Evolutionary conservation across 805 yeast genomes (phyloP), one percentile per base, ranked within the genome.

Genomic region (Wickerhamomyces alni): DNA sequence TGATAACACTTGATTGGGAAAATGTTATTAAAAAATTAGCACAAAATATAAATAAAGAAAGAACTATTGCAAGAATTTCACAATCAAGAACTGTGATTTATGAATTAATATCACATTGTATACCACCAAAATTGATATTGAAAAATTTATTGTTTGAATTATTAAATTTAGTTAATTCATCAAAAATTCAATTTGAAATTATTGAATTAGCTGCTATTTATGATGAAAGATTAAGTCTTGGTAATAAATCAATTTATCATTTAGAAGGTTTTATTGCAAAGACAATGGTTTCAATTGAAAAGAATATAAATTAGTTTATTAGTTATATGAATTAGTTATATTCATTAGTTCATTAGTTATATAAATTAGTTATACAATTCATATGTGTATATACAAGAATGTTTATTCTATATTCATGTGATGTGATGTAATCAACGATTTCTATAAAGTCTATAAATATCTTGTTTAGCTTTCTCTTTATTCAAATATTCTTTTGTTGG

Each of bases 261-360:
- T 64, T 93, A 39, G 99, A 93, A 65, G 99, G 98, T 2, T 93
- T 87, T 57, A 75, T 86, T 16, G 96, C 97, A 1, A 82, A 76
- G 56, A 77, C 80, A 2, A 91, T 93, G 97, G 84, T 87, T 31
- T 72, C 72, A 8, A 58, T 84, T 36, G 93, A 83, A 51, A 63
- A 51, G 19, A 32, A 28, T 13, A 17, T 22, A 26, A n/a, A n/a
- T n/a, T n/a, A n/a, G n/a, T n/a, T n/a, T n/a, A n/a, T n/a, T n/a
- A n/a, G n/a, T n/a, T n/a, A n/a, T n/a, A n/a, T n/a, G n/a, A n/a
- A n/a, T n/a, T n/a, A n/a, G n/a, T n/a, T n/a, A n/a, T n/a, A n/a
- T n/a, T n/a, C n/a, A n/a, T n/a, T n/a, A n/a, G n/a, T n/a, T n/a
- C n/a, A n/a, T n/a, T n/a, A n/a, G n/a, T n/a, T n/a, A n/a, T n/a